These are phyloP conservation scores for Agrostemma githago DNA, from an alignment of 148 eudicot species.

Conservation along the genomic window DNA sequence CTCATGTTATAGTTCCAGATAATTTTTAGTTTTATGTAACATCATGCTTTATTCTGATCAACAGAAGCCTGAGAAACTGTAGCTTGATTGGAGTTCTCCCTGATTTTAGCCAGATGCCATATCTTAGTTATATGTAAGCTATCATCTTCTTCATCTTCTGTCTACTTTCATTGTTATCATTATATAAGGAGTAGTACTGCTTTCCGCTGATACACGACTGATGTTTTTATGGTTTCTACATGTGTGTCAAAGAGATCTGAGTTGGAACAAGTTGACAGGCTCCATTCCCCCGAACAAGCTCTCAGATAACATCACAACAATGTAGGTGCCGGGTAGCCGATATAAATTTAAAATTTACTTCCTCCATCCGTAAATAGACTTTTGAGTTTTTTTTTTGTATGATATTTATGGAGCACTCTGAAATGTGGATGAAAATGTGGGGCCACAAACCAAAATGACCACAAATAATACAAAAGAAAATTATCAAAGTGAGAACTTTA, in stretches of 20 bases:
- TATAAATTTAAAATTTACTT: slow-evolving; percentile 4
- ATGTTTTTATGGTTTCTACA: slow-evolving; percentile 6
- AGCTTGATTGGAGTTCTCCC: slow-evolving; percentile 70
- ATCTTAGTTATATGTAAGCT: slow-evolving; percentile 73
- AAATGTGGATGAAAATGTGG: background rate
- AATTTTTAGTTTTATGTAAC: background rate
- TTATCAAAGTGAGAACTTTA: background rate
- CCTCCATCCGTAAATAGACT: background rate
- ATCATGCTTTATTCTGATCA: slow-evolving; percentile 15
- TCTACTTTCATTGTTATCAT: background rate
- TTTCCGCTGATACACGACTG: slow-evolving; percentile 8
- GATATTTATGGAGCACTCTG: background rate
- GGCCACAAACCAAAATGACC: background rate
- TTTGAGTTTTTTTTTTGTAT: background rate
- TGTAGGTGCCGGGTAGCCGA: slow-evolving; percentile 38
- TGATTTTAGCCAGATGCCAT: slow-evolving; percentile 56
- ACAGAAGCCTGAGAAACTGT: slow-evolving; percentile 92
- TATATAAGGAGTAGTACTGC: background rate
- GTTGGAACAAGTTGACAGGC: slow-evolving; percentile 70
- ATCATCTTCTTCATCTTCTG: slow-evolving; percentile 2
- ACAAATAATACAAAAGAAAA: background rate
- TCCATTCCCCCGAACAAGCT: slow-evolving; percentile 57
- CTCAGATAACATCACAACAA: slow-evolving; percentile 61
- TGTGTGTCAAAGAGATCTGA: slow-evolving; percentile 59
- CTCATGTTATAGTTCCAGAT: background rate